Percentiles rank a stretch among this genome's conserved stretches.
phyloP scores from a whole-genome alignment of 345 rosid species.

The Arabidopsis suecica region DNA sequence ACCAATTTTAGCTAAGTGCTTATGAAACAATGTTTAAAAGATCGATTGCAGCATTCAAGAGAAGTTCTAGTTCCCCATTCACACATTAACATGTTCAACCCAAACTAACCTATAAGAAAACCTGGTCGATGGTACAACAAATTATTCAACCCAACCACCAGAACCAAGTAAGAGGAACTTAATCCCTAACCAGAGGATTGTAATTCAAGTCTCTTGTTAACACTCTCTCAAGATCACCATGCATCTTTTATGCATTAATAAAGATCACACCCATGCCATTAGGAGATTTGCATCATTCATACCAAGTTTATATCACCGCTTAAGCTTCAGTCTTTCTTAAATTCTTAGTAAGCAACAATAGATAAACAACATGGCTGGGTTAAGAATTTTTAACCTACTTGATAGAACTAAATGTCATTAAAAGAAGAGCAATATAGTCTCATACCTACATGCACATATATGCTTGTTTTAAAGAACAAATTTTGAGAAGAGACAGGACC shows the following conservation, averaged over 20 bases:
- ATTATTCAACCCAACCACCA: neutral
- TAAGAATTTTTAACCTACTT: neutral
- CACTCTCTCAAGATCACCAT: neutral
- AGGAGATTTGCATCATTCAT: neutral
- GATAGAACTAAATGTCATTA: neutral
- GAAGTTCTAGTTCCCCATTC: neutral
- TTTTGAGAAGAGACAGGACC: neutral
- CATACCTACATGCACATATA: neutral
- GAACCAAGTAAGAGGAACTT: neutral
- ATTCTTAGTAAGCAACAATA: neutral
- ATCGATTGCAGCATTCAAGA: neutral
- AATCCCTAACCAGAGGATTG: neutral
- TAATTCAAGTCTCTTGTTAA: neutral
- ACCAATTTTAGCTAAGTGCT: neutral
- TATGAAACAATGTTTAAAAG: neutral
- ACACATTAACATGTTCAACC: neutral
- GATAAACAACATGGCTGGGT: neutral
- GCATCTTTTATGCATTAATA: neutral
- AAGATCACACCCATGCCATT: neutral
- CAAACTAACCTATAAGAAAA: neutral
- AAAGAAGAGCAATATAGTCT: neutral
- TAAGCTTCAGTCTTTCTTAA: neutral
- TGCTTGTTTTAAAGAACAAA: neutral
- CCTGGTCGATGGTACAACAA: neutral
- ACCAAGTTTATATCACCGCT: neutral